Evolutionary conservation across 2,329 filamentous ascomycete species (phyloP).

Genomic region (Colletotrichum aenigma): DNA sequence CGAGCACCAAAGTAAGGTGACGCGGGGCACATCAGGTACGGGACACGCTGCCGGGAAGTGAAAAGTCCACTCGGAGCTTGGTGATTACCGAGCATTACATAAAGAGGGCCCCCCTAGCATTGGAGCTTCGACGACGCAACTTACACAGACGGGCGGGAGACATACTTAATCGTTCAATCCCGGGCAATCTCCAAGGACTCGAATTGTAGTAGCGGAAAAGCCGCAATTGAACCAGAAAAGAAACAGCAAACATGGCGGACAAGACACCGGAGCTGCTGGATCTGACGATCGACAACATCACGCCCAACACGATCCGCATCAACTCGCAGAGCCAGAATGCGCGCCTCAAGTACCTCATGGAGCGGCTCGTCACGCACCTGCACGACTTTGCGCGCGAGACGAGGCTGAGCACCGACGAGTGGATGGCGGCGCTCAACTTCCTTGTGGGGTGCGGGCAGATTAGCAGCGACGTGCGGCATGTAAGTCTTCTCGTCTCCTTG

Average conservation of each 20-base stretch:
- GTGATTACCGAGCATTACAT: constrained; percentile 22
- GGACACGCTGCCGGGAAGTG: not conserved
- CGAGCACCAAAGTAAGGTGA: too few species aligned
- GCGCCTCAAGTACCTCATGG: constrained; percentile 70
- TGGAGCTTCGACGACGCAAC: not conserved
- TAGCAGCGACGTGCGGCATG: constrained; percentile 70
- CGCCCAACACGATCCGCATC: constrained; percentile 71
- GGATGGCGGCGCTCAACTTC: constrained; percentile 74
- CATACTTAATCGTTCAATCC: not conserved
- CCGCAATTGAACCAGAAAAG: not conserved
- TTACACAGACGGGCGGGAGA: not conserved
- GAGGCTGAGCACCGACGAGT: constrained; percentile 72
- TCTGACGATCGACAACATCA: constrained; percentile 76
- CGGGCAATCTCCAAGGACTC: not conserved
- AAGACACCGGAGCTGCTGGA: constrained; percentile 61
- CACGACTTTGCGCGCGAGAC: constrained; percentile 82
- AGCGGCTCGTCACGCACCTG: constrained; percentile 72
- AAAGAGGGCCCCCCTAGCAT: not conserved
- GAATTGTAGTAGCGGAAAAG: not conserved
- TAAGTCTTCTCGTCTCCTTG: constrained; percentile 31
- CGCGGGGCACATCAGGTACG: not conserved
- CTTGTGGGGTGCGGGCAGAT: constrained; percentile 72
- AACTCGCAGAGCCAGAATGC: constrained; percentile 69
- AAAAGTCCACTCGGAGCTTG: not conserved
- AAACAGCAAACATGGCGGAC: not conserved